These are phyloP conservation scores for Venturia oleaginea DNA, from an alignment of 2,329 filamentous ascomycete genomes.

Conservation along the genomic window DNA sequence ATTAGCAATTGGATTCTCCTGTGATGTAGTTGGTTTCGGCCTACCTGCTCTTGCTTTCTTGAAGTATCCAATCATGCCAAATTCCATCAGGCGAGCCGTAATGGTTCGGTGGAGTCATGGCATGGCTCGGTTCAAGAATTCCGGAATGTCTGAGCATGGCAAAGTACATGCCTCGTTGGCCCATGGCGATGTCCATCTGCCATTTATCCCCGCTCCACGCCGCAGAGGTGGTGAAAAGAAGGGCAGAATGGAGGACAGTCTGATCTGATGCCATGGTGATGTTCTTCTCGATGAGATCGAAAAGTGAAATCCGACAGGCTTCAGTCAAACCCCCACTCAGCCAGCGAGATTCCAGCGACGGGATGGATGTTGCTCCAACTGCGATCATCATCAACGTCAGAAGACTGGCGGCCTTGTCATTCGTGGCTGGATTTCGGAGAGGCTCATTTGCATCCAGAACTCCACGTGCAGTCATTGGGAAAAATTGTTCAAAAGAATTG, in stretches of 20 bases:
- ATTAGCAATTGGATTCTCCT: conserved; percentile 16
- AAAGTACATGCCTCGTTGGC: conserved; percentile 64
- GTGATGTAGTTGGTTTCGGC: conserved; percentile 19
- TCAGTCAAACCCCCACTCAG: conserved; percentile 59
- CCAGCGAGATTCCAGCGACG: conserved; percentile 55
- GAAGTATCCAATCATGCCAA: conserved; percentile 57
- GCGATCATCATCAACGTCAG: conserved; percentile 64
- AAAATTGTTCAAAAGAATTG: conserved; percentile 57
- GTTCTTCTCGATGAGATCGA: conserved; percentile 64
- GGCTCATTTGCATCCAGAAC: conserved; percentile 58
- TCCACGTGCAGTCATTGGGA: conserved; percentile 51
- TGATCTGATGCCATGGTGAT: conserved; percentile 58
- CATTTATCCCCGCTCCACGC: conserved; percentile 70
- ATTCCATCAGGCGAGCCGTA: conserved; percentile 6
- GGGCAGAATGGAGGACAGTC: conserved; percentile 53
- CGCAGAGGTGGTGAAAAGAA: conserved; percentile 59
- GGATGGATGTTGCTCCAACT: conserved; percentile 58
- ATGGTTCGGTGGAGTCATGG: conserved; percentile 4
- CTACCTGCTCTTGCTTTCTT: conserved; percentile 55
- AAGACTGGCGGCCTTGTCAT: conserved; percentile 56
- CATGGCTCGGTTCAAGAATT: conserved; percentile 42
- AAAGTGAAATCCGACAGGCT: conserved; percentile 62
- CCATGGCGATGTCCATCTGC: conserved; percentile 70
- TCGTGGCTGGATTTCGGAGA: conserved; percentile 43
- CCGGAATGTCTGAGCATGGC: conserved; percentile 63